Percentiles rank a stretch among this genome's conserved stretches.
These are phyloP conservation scores for Colletotrichum coccodes DNA, from an alignment of 2,329 filamentous ascomycete genomes.

Conservation along the genomic window DNA sequence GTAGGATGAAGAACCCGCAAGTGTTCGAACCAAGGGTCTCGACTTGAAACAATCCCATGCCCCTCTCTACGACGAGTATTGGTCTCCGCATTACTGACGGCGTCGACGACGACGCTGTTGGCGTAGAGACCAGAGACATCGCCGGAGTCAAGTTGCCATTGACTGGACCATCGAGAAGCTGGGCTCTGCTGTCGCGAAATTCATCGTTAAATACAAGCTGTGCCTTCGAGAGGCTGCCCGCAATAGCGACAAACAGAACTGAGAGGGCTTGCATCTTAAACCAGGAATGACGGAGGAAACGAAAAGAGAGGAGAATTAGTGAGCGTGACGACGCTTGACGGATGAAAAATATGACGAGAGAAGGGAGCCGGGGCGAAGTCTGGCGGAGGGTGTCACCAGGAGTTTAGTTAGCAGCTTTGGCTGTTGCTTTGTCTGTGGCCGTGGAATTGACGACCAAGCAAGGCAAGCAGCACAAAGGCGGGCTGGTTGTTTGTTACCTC, in stretches of 20 bases:
- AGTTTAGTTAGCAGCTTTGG: not conserved
- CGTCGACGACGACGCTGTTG: not conserved
- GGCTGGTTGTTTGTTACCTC: not conserved
- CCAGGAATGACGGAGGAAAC: not conserved
- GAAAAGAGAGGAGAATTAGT: not conserved
- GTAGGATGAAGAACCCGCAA: constrained; percentile 17
- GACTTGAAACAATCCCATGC: not conserved
- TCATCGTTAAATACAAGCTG: not conserved
- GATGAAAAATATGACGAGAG: not conserved
- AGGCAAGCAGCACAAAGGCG: too few relatives aligned
- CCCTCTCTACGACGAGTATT: not conserved
- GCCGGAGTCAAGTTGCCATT: not conserved
- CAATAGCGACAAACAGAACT: not conserved
- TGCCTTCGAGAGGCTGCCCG: not conserved
- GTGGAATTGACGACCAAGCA: not conserved
- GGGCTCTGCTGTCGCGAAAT: not conserved
- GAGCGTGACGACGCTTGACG: not conserved
- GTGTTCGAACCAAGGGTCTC: constrained; percentile 68
- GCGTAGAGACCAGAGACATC: not conserved
- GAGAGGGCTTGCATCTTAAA: not conserved
- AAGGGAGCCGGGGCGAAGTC: not conserved
- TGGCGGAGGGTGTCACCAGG: not conserved
- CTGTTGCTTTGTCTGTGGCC: not conserved
- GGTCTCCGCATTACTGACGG: not conserved
- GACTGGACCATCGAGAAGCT: not conserved